These are phyloP conservation scores for Solanum sejunctum DNA, from an alignment of 257 asterid genomes.

Conservation along the genomic window DNA sequence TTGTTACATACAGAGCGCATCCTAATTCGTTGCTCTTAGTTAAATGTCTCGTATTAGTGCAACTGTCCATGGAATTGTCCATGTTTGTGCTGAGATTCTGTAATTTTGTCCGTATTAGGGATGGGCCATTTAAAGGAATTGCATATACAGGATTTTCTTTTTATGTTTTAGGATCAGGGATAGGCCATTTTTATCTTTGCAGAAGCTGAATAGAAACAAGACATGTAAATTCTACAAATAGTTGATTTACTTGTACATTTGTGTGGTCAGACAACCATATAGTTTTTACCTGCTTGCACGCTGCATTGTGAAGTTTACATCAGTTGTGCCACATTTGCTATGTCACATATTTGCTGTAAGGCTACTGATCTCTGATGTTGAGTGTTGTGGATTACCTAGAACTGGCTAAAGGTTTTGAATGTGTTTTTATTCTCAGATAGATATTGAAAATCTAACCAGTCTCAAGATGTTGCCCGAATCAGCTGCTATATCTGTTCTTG, in stretches of 20 bases:
- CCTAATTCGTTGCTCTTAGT: background rate
- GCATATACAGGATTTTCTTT: background rate
- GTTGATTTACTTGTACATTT: background rate
- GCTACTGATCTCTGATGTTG: background rate
- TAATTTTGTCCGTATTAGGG: background rate
- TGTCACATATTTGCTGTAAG: background rate
- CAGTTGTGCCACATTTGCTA: background rate
- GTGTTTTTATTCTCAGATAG: slow-evolving; percentile 42
- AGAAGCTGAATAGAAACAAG: background rate
- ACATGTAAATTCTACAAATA: background rate
- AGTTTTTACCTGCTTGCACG: background rate
- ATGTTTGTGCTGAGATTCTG: background rate
- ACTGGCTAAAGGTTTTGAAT: background rate
- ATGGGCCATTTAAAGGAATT: background rate
- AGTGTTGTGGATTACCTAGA: background rate
- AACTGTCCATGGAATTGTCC: background rate
- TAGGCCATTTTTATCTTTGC: background rate
- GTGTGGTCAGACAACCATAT: background rate
- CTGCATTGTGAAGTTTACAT: background rate
- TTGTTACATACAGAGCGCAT: background rate
- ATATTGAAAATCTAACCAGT: slow-evolving; percentile 37
- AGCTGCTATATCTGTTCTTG: slow-evolving; percentile 68
- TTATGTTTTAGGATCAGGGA: background rate
- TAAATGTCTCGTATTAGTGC: background rate
- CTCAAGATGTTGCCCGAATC: slow-evolving; percentile 71